phyloP scores from a whole-genome alignment of 305 asterid genomes.

The Euphrasia arctica region DNA sequence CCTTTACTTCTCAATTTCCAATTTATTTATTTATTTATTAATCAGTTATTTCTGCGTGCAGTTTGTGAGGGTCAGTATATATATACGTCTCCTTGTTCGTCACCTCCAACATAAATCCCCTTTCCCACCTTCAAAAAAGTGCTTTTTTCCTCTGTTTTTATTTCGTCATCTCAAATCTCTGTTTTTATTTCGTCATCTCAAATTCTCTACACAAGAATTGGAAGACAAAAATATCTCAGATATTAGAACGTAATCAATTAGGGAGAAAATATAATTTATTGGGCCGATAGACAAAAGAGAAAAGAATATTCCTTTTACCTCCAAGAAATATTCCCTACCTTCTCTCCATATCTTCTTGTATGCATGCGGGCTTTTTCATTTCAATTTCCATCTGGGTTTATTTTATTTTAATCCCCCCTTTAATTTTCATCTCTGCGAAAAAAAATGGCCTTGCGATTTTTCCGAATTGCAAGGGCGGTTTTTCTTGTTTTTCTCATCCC shows the following conservation, averaged over 20 bases:
- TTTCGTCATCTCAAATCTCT: no score
- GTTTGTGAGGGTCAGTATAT: no score
- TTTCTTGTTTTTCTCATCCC: constrained; percentile 26
- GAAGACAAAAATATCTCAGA: neutral
- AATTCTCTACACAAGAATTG: neutral
- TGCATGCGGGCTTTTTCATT: neutral
- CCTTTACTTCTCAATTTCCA: no score
- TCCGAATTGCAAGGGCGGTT: constrained; percentile 15
- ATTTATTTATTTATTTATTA: no score
- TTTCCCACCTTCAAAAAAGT: neutral
- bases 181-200: neutral
- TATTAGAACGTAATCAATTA: neutral
- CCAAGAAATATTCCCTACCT: neutral
- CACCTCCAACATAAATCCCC: neutral
- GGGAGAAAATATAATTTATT: neutral
- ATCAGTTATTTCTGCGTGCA: no score
- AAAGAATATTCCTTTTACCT: neutral
- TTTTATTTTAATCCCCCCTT: neutral
- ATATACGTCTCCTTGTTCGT: no score
- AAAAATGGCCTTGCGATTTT: constrained; percentile 28
- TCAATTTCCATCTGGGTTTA: constrained; percentile 1
- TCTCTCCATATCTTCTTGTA: neutral
- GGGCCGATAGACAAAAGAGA: neutral
- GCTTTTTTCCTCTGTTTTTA: no score
- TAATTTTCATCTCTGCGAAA: neutral